These are phyloP conservation scores for Emergomyces orientalis DNA, from an alignment of 2,329 filamentous ascomycete species.

Conservation along the genomic window DNA sequence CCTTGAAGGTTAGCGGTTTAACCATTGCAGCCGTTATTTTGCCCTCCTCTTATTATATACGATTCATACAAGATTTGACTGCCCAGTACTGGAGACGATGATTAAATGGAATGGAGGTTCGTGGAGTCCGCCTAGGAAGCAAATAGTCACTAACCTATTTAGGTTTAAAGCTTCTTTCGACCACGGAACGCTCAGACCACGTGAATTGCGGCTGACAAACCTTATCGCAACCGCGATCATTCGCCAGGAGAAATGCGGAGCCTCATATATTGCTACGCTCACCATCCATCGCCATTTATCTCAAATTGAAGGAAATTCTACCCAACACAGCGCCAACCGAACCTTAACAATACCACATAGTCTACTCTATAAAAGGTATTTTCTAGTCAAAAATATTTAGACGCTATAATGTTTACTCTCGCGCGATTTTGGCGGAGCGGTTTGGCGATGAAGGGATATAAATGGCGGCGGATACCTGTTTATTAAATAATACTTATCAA, in stretches of 20 bases:
- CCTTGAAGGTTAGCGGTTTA: slow-evolving; percentile 89
- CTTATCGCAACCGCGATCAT: not conserved
- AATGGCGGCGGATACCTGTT: no score
- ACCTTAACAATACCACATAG: not conserved
- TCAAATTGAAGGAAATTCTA: not conserved
- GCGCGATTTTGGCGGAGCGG: not conserved
- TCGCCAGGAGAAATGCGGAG: no score
- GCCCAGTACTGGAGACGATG: not conserved
- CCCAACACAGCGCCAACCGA: not conserved
- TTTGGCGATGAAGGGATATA: no score
- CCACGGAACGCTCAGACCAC: not conserved
- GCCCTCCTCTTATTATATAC: not conserved
- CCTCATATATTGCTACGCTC: no score
- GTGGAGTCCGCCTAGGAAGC: not conserved
- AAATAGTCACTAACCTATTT: not conserved
- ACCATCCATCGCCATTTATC: no score
- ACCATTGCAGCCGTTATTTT: slow-evolving; percentile 37
- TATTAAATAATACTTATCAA: no score
- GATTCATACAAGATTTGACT: not conserved
- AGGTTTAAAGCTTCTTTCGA: not conserved
- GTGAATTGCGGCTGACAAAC: not conserved
- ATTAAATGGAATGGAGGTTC: not conserved
- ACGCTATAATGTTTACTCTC: not conserved
- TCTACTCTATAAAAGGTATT: not conserved
- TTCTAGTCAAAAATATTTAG: not conserved